Conservation (phyloP, 805 yeast genomes). For the Danielia reshetovae region DNA sequence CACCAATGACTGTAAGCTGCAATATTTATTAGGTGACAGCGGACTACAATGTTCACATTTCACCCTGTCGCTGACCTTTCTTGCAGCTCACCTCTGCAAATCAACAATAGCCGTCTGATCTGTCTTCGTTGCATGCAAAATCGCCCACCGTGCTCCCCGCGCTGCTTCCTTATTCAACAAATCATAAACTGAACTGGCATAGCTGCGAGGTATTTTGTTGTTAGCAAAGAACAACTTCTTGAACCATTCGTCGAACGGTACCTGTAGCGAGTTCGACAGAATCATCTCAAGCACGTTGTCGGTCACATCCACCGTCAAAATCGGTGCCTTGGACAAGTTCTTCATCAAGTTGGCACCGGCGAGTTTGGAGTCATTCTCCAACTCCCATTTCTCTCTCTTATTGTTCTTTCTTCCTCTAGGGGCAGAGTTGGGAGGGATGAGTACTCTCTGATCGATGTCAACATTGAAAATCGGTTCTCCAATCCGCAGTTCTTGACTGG, state of each 20-base stretch:
- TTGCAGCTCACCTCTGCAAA: too few species aligned
- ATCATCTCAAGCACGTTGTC: slow-evolving; percentile 87
- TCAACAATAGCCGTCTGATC: slow-evolving; percentile 50
- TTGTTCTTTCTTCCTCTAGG: slow-evolving; percentile 74
- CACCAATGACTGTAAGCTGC: too few species aligned
- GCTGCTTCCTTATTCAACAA: slow-evolving; percentile 69
- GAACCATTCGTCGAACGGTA: slow-evolving; percentile 70
- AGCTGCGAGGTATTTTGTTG: slow-evolving; percentile 79
- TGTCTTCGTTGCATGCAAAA: slow-evolving; percentile 74
- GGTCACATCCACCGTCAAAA: slow-evolving; percentile 71
- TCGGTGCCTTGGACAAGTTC: slow-evolving; percentile 61
- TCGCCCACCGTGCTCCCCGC: slow-evolving; percentile 70
- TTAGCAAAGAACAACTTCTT: slow-evolving; percentile 74
- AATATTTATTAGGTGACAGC: too few species aligned
- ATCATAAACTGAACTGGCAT: slow-evolving; percentile 68
- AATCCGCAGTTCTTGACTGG: slow-evolving; percentile 4
- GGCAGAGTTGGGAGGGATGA: slow-evolving; percentile 73
- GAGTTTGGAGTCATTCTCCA: slow-evolving; percentile 67
- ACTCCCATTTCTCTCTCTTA: slow-evolving; percentile 70
- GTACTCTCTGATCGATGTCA: slow-evolving; percentile 51
- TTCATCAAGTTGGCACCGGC: slow-evolving; percentile 54
- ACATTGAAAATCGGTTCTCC: slow-evolving; percentile 30
- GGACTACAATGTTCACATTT: too few species aligned
- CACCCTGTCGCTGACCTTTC: too few species aligned
- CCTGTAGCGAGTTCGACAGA: slow-evolving; percentile 66